Conservation (phyloP, 345 rosid genomes). For the Garcia nutans region DNA sequence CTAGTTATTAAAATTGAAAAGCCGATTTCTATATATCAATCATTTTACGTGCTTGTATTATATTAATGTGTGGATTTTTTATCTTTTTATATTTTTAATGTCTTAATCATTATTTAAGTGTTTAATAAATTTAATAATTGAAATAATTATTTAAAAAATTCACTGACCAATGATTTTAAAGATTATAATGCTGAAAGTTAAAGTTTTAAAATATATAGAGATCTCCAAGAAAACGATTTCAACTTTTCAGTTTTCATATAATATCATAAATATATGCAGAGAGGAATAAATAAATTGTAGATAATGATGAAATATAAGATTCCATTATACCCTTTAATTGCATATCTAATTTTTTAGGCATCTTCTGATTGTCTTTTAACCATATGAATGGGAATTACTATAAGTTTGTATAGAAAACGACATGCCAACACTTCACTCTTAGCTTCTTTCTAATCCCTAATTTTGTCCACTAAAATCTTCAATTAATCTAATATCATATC, state of each 20-base stretch:
- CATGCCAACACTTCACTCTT: not conserved
- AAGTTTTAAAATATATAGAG: too few species aligned
- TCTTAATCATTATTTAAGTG: too few species aligned
- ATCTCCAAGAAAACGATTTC: too few species aligned
- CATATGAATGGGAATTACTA: not conserved
- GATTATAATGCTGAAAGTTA: too few species aligned
- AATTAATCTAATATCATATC: not conserved
- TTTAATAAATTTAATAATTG: too few species aligned
- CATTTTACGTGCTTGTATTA: too few species aligned
- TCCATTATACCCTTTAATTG: constrained; percentile 12
- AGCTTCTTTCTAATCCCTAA: constrained; percentile 1
- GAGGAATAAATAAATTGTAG: not conserved
- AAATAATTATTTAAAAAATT: too few species aligned
- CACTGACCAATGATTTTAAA: too few species aligned
- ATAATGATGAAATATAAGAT: constrained; percentile 8
- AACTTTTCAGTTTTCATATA: not conserved
- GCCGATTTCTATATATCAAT: too few species aligned
- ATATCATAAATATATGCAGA: not conserved
- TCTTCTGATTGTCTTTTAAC: constrained; percentile 1
- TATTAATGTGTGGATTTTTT: too few species aligned
- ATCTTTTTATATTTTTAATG: too few species aligned
- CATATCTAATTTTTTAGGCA: constrained; percentile 18
- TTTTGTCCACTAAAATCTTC: not conserved
- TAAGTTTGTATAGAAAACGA: not conserved
- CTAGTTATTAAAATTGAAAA: too few species aligned